Evolutionary conservation across 2,329 filamentous ascomycete species (phyloP), one percentile per base, ranked within the genome.

Genomic region (Ampelomyces quisqualis): DNA sequence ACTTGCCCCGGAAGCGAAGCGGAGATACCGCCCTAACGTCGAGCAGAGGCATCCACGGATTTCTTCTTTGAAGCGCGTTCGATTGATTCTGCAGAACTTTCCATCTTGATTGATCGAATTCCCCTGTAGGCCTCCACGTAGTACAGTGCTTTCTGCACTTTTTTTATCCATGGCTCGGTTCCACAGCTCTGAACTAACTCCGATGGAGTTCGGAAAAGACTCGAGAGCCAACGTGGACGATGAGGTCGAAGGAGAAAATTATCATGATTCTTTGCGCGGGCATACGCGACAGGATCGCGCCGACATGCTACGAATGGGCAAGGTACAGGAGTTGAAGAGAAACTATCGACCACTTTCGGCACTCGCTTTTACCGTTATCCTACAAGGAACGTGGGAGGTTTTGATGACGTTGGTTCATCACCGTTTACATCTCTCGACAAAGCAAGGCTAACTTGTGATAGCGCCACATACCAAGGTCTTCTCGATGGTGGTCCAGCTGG

Each of bases 241-340:
- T 21, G 61, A 53, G 13, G 50, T 56, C 34, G 54, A 51, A 19
- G 51, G 52, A 18, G 52, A 62, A 24, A 49, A 53, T 9, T 62
- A 62, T 17, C 59, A 64, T 40, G 50, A 55, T 14, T 56, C 53
- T 23, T 34, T 62, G 22, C 49, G 51, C 28, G 60, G 58, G 5
- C 49, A 61, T 37, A 65, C 62, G 5, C 47, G 50, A 23, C 53
- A 55, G 27, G 62, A 65, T 41, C 48, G 51, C 14, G 51, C 39
- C 2, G 59, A 66, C 33, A 66, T 66, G 63, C 34, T 34, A 26
- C 58, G 63, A 11, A 65, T 66, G 63, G 63, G 62, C 10, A 65
- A 66, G 32, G 48, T 57, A 23, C 60, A 65, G 47, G 59, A 65
- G 35, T 28, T 64, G 44, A 61, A 51, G 43, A 60, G 62, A 43